A percentile compares a stretch with the other conserved stretches of the same genome.
Conservation (phyloP, 192 early-diverging fungal species). For the Gonapodya prolifera region DNA sequence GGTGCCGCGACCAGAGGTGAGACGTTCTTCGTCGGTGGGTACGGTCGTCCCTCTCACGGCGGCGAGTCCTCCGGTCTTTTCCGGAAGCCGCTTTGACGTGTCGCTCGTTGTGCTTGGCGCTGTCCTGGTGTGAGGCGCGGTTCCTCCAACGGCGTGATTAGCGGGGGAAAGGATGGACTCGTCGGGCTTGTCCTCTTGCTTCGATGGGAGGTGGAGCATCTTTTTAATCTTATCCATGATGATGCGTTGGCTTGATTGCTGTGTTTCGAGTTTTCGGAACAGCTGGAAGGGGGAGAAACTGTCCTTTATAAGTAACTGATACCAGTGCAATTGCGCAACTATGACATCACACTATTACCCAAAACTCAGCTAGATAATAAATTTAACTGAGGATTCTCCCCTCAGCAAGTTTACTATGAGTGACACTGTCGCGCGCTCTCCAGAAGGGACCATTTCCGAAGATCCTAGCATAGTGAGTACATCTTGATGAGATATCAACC, state of each 20-base stretch:
- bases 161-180: not conserved
- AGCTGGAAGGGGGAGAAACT: too few relatives aligned
- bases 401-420: too few relatives aligned
- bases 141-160: not conserved
- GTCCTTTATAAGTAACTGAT: too few relatives aligned
- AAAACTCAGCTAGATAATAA: too few relatives aligned
- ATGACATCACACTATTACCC: too few relatives aligned
- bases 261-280: too few relatives aligned
- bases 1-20: not conserved
- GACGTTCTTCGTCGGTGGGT: not conserved
- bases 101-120: not conserved
- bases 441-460: too few relatives aligned
- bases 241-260: not conserved
- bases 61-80: not conserved
- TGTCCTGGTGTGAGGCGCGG: not conserved
- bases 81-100: not conserved
- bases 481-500: too few relatives aligned
- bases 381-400: too few relatives aligned
- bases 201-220: not conserved
- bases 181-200: not conserved
- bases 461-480: too few relatives aligned
- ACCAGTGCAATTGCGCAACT: too few relatives aligned
- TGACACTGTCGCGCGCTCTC: too few relatives aligned
- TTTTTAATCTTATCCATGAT: not conserved
- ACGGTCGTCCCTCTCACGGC: not conserved